These are phyloP conservation scores for Thielaviopsis populi DNA, from an alignment of 2,329 filamentous ascomycete species.

Conservation along the genomic window DNA sequence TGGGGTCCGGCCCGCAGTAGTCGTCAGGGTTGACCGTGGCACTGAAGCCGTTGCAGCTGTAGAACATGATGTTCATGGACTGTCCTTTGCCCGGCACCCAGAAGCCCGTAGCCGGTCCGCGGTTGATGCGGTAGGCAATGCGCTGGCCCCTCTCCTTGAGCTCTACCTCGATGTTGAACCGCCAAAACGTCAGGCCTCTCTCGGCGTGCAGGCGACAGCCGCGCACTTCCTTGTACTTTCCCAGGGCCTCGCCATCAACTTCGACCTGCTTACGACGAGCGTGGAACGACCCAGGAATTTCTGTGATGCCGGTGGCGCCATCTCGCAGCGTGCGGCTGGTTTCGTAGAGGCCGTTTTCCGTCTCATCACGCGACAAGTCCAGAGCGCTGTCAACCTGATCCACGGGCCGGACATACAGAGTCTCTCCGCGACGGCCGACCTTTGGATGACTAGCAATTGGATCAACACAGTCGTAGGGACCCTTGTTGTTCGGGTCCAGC, in stretches of 20 bases:
- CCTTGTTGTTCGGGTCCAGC: conserved; percentile 28
- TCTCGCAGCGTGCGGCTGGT: conserved; percentile 41
- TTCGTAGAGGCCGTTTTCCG: conserved; percentile 72
- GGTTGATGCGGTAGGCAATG: conserved; percentile 90
- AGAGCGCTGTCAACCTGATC: conserved; percentile 64
- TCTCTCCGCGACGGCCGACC: conserved; percentile 68
- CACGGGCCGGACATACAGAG: conserved; percentile 78
- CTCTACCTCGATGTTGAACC: conserved; percentile 90
- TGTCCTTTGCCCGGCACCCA: conserved; percentile 80
- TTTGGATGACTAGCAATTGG: conserved; percentile 80
- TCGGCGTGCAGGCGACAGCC: conserved; percentile 74
- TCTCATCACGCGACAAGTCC: conserved; percentile 67
- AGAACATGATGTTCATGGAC: conserved; percentile 97
- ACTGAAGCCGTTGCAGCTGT: conserved; percentile 95
- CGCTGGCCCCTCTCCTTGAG: conserved; percentile 62
- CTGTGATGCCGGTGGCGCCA: conserved; percentile 29
- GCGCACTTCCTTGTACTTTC: conserved; percentile 68
- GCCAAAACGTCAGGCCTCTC: conserved; percentile 86
- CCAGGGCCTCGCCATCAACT: conserved; percentile 64
- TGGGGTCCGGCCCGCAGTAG: conserved; percentile 81
- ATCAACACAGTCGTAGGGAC: conserved; percentile 70
- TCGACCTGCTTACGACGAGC: conserved; percentile 37
- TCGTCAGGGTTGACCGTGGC: conserved; percentile 59
- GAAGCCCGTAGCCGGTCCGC: conserved; percentile 74
- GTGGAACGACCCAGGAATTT: conserved; percentile 39